Evolutionary conservation across 2,329 filamentous ascomycete species (phyloP).

Genomic region (Chaetomium olivaceum): DNA sequence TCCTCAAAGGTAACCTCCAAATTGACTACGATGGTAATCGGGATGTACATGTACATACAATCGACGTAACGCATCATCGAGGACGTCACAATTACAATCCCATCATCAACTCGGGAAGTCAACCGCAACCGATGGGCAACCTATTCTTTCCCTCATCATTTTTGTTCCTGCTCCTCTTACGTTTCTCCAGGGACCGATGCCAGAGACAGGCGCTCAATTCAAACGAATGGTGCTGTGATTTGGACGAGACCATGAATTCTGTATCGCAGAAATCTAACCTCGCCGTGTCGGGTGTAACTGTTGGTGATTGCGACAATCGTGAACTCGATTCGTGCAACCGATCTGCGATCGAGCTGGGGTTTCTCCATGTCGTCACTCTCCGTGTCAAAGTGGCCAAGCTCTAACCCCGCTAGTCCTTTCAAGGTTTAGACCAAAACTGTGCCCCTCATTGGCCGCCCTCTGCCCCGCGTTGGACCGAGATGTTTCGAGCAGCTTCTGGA

Average conservation of each 20-base stretch:
- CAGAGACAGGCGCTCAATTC: not conserved
- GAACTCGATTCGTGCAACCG: not conserved
- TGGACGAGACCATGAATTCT: not conserved
- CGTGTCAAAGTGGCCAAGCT: not conserved
- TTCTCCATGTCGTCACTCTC: slow-evolving; percentile 1
- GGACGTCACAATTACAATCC: slow-evolving; percentile 26
- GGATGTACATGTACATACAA: not conserved
- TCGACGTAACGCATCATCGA: not conserved
- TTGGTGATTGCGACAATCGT: not conserved
- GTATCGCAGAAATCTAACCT: not conserved
- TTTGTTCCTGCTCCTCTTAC: not conserved
- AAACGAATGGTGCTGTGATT: not conserved
- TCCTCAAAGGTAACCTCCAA: too few relatives aligned
- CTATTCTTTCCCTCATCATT: not conserved
- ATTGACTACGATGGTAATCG: not conserved
- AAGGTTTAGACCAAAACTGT: not conserved
- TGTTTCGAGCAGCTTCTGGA: slow-evolving; percentile 31
- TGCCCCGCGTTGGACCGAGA: slow-evolving; percentile 27
- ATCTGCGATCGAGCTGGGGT: not conserved
- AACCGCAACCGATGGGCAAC: not conserved
- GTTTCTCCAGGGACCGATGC: not conserved
- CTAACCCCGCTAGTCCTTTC: slow-evolving; percentile 15
- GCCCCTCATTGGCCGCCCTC: slow-evolving; percentile 17
- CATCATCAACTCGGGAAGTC: not conserved
- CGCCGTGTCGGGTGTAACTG: not conserved